phyloP scores from a whole-genome alignment of 345 rosid genomes.

The Mercurialis annua region DNA sequence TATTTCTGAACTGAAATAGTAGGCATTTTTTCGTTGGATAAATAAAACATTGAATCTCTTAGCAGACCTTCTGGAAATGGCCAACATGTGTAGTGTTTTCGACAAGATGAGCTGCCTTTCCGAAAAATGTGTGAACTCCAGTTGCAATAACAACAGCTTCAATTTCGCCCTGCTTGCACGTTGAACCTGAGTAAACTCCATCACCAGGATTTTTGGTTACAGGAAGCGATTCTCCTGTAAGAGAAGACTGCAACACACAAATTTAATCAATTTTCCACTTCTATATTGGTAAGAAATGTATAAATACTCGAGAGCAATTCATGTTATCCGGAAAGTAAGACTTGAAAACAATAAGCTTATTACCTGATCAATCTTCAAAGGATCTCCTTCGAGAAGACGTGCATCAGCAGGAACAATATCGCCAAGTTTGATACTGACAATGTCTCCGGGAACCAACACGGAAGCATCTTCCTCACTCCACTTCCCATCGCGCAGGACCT shows the following conservation, averaged over 20 bases:
- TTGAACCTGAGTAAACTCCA: slow-evolving; percentile 39
- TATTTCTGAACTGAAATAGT: neutral
- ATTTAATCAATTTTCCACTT: no score
- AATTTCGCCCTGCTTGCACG: slow-evolving; percentile 47
- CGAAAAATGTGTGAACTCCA: slow-evolving; percentile 39
- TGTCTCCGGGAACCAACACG: slow-evolving; percentile 70
- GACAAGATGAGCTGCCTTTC: slow-evolving; percentile 45
- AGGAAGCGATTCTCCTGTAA: slow-evolving; percentile 55
- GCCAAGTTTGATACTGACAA: slow-evolving; percentile 41
- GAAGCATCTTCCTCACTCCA: slow-evolving; percentile 73
- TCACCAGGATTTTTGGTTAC: slow-evolving; percentile 34
- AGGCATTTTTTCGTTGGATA: neutral
- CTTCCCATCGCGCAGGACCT: slow-evolving; percentile 55
- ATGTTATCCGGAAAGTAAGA: neutral
- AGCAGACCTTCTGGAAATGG: slow-evolving; percentile 32
- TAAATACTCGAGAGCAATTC: neutral
- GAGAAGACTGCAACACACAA: slow-evolving; percentile 39
- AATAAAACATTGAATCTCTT: neutral
- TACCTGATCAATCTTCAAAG: slow-evolving; percentile 65
- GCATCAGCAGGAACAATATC: slow-evolving; percentile 74
- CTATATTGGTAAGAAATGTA: no score
- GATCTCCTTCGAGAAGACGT: slow-evolving; percentile 73
- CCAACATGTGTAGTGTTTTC: slow-evolving; percentile 37
- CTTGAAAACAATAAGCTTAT: neutral
- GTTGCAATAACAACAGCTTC: slow-evolving; percentile 42